Base-by-base conservation (phyloP, 2,329 filamentous ascomycete species). In the Trichoderma endophyticum region DNA sequence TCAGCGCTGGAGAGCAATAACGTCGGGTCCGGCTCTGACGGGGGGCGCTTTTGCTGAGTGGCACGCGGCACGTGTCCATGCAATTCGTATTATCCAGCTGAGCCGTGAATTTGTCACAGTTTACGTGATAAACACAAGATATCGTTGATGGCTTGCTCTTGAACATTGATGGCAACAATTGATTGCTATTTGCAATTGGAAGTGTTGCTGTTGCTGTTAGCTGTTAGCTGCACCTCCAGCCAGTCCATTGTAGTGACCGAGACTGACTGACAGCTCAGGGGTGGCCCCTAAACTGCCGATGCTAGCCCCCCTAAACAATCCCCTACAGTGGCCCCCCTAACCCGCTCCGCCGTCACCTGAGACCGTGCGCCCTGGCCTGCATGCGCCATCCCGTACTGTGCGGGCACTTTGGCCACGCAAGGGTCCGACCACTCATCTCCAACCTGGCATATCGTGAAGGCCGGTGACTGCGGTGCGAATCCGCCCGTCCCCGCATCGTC, bases 341-440 rank as follows among this genome's bases (percentile, higher is more conserved):
- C 36, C 61, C 26, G 36, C 61, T 18, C 36, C 21, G 9, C 43
- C 43, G 68, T 64, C 59, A 70, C 68, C 68, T 57, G 68, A 70
- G 68, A 70, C 68, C 30, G 68, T 70, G 51, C 59, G 34, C 21
- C 12, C 48, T 7, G 4, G 24, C 9, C 30, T 32, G 32, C 59
- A 56, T 63, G 43, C 62, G 57, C 67, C 61, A 70, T 30, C 60
- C 21, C 48, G 18, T 26, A 70, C 68, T 64, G 68, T 70, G 68
- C 68, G 59, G 68, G 60, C 60, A 70, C 68, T 56, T 68, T 36
- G 51, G 43, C 63, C 43, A 24, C 48, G 43, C 63, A 65, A 34
- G 43, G 51, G 30, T 54, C 64, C 63, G 32, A 7, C 65, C 65
- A 68, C 34, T 59, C 65, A 48, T 60, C 34, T 43, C 65, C 65